phyloP scores from a whole-genome alignment of 2,329 filamentous ascomycete species.

The Sphaerulina populicola region DNA sequence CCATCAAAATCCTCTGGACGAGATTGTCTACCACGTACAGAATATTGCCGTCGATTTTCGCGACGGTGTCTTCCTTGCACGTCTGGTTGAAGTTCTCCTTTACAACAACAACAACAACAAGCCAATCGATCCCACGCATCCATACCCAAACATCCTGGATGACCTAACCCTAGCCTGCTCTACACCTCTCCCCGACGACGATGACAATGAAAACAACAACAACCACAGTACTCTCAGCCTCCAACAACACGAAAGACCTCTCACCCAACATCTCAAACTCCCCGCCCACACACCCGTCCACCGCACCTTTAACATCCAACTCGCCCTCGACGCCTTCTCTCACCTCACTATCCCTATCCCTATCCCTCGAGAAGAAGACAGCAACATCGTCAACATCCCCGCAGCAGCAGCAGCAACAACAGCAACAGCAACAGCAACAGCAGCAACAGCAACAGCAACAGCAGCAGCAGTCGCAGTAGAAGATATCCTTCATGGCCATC shows the following conservation, averaged over 20 bases:
- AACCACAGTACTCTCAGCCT: too few relatives aligned
- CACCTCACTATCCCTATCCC: conserved; percentile 15
- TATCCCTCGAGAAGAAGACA: too few relatives aligned
- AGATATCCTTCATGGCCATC: conserved; percentile 56
- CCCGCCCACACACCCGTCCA: conserved; percentile 49
- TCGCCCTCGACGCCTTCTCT: conserved; percentile 48
- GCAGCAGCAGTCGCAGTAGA: conserved; percentile 39
- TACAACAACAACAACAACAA: conserved; percentile 3
- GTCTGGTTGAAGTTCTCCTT: conserved; percentile 52
- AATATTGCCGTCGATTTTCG: conserved; percentile 57
- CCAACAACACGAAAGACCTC: conserved; percentile 27
- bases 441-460: conserved; percentile 33
- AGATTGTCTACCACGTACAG: conserved; percentile 50
- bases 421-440: conserved; percentile 25
- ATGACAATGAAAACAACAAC: too few relatives aligned
- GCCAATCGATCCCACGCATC: background rate
- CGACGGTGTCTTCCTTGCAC: conserved; percentile 53
- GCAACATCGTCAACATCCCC: conserved; percentile 29
- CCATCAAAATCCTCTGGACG: conserved; percentile 50
- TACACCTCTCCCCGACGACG: background rate
- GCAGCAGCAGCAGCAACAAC: conserved; percentile 34
- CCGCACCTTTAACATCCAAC: conserved; percentile 52
- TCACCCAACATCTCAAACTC: conserved; percentile 50
- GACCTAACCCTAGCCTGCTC: background rate
- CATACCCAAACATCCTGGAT: background rate